Base-by-base conservation (phyloP, 495 filamentous ascomycete genomes). In the Penicillium canariense region DNA sequence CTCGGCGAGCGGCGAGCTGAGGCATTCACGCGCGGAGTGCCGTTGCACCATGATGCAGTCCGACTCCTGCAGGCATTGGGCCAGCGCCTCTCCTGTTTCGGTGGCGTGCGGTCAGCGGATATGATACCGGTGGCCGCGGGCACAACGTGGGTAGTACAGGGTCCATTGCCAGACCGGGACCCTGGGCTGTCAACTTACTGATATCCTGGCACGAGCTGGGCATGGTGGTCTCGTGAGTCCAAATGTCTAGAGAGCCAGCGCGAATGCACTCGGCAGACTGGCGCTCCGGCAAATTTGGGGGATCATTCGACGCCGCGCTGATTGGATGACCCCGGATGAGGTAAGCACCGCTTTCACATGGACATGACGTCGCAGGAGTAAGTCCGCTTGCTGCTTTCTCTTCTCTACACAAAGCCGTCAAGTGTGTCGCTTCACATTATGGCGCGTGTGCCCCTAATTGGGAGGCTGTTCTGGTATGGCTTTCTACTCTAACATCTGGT, bases 141-240 rank as follows among this genome's bases (percentile, higher is more conserved):
- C 22, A 36, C 28, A 23, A 34, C 26, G 14, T 40, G 50, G 50
- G 36, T 39, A 54, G 30, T 32, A 23, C 51, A 45, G 36, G 45
- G 25, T 35, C 26, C 43, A n/a, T 14, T 10, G 3, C 4, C n/a
- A 10, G 17, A 12, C 26, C 10, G 46, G 39, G 25, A 43, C 55
- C 34, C 11, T 30, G 36, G 1, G 8, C n/a, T 8, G 32, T 55
- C 12, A 25, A 76, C 86, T 64, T 81, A 97, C 94, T 84, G 67
- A 98, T 91, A 67, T 97, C 93, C 81, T 89, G 89, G 79, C 94
- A 98, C 52, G 92, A 96, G 68, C 87, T 88, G 23, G 94, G 94
- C 94, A 98, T 98, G 47, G 62, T 84, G 73, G 35, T 28, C 47
- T 54, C 32, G 36, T 42, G 22, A 46, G 47, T 50, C 30, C 31